Evolutionary conservation across 441 rosid genomes (phyloP).

Genomic region (Pelargonium cotyledonis): DNA sequence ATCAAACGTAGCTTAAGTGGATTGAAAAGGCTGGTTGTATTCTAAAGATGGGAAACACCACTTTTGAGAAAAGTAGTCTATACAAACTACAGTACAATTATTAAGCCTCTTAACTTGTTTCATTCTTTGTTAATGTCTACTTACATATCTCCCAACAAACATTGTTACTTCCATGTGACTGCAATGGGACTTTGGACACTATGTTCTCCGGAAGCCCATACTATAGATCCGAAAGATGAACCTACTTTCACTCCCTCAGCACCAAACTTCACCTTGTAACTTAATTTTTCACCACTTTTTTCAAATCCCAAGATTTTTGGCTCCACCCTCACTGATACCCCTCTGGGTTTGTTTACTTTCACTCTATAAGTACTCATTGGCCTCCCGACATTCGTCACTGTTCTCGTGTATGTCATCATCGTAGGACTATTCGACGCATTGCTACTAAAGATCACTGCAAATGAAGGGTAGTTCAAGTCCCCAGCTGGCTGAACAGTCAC

Average conservation of each 20-base stretch:
- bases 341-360: constrained; percentile 30
- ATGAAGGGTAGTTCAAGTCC: constrained; percentile 49
- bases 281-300: constrained; percentile 35
- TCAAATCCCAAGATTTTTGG: constrained; percentile 35
- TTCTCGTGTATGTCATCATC: constrained; percentile 28
- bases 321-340: constrained; percentile 34
- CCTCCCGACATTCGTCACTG: constrained; percentile 41
- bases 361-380: constrained; percentile 25
- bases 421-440: neutral
- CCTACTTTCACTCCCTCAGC: constrained; percentile 11
- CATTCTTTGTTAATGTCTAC: too few relatives aligned
- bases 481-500: constrained; percentile 22
- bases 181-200: constrained; percentile 67
- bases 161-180: constrained; percentile 42
- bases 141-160: too few relatives aligned
- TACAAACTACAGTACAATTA: too few relatives aligned
- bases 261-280: constrained; percentile 40
- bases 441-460: constrained; percentile 30
- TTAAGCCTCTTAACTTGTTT: too few relatives aligned
- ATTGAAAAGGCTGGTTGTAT: too few relatives aligned
- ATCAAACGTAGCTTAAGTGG: too few relatives aligned
- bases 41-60: too few relatives aligned
- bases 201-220: constrained; percentile 51
- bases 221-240: constrained; percentile 43
- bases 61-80: too few relatives aligned